Conservation (phyloP, 2,329 filamentous ascomycete species). For the Diaporthe citriasiana region DNA sequence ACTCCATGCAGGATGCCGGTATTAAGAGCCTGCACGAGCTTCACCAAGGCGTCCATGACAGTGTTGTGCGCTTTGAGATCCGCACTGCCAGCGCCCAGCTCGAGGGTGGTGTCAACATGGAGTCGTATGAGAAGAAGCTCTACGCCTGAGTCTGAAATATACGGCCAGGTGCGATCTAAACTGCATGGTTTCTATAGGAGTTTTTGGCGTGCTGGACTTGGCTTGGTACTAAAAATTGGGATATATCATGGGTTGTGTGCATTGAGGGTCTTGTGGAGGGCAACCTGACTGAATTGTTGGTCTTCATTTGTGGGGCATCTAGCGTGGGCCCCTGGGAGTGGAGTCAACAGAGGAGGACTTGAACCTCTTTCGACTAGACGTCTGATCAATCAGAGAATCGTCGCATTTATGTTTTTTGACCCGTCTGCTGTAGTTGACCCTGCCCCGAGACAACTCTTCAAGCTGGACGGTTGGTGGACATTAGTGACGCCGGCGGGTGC, state of each 20-base stretch:
- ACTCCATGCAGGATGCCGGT: constrained; percentile 96
- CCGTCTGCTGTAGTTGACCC: background rate
- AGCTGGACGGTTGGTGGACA: too few species aligned
- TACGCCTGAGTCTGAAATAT: constrained; percentile 75
- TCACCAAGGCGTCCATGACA: constrained; percentile 79
- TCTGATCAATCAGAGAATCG: constrained; percentile 3
- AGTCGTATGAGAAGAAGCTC: constrained; percentile 99
- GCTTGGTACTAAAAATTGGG: constrained; percentile 35
- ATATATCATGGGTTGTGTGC: constrained; percentile 36
- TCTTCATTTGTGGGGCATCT: constrained; percentile 30
- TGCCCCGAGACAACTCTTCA: background rate
- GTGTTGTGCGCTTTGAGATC: constrained; percentile 91
- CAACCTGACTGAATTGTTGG: constrained; percentile 20
- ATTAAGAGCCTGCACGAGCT: constrained; percentile 84
- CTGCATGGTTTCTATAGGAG: constrained; percentile 38
- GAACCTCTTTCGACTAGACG: background rate
- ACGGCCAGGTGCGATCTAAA: constrained; percentile 1
- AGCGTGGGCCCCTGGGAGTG: background rate
- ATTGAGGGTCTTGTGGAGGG: constrained; percentile 14
- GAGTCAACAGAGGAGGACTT: background rate
- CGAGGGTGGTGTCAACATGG: constrained; percentile 97
- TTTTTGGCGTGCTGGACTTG: constrained; percentile 35
- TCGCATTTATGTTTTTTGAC: background rate
- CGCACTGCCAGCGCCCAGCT: constrained; percentile 94
- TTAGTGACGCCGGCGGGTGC: too few species aligned